Evolutionary conservation across 768 basidiomycete species (phyloP), one percentile per base, ranked within the genome.

Genomic region (Sarcodon sp.): DNA sequence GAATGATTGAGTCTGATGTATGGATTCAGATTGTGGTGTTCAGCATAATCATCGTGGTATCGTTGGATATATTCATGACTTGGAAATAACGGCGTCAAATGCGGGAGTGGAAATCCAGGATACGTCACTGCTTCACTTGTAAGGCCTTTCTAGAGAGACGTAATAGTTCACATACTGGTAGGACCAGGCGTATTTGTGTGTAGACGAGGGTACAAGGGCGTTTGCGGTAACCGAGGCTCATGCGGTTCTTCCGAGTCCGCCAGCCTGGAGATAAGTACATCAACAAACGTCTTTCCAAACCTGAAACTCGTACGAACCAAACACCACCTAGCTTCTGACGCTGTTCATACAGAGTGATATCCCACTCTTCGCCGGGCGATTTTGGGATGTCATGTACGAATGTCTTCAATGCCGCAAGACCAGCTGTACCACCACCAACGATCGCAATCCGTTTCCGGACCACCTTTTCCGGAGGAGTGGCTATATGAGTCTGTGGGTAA

Each of bases 401-500:
- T 6, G 69, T 70, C 56, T 74, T 75, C 27, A 80, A 58, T 58
- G 69, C 66, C 2, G 71, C 74, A 27, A 80, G 60, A 1, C 77
- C 77, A 4, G 71, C 75, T 53, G 72, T 78, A 1, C 77, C 77
- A 6, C 69, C 74, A 8, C 79, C 79, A 13, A 81, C 64, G 44
- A 80, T 69, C 6, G 71, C 77, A 46, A 81, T 72, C 37, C 37
- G 37, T 38, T 38, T 38, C 21, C 21, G 21, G 21, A 4, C 21
- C 4, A 27, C 21, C 21, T 27, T 27, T 27, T 27, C 21, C 21
- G 21, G 21, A 27, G 21, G 21, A 2, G 21, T 27, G 21, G 21
- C 21, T 27, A 27, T 4, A 27, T 27, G 21, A 27, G 2, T 27
- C 3, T 27, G 21, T 27, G 21, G 21, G 21, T 27, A 27, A 27